phyloP scores from a whole-genome alignment of 2,329 filamentous ascomycete species.

The Aspergillus hortae region DNA sequence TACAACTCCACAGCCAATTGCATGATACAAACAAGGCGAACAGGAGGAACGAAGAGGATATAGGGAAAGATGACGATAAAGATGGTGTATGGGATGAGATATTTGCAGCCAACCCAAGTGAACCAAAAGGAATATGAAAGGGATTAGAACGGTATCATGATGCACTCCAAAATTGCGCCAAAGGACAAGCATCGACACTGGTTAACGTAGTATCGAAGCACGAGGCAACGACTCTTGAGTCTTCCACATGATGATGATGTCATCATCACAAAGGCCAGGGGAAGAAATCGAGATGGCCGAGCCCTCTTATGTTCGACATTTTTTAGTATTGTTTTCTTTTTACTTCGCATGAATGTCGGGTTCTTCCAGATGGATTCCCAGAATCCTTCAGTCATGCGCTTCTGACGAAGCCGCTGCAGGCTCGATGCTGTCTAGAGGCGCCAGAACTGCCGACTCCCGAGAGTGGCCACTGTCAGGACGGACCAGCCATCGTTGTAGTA shows the following conservation, averaged over 20 bases:
- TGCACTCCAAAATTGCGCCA: not conserved
- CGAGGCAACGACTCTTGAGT: too few relatives aligned
- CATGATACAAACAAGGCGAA: constrained; percentile 1
- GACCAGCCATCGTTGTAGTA: not conserved
- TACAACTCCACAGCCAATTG: constrained; percentile 20
- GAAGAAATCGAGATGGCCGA: too few relatives aligned
- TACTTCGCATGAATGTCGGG: too few relatives aligned
- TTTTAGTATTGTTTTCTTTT: too few relatives aligned
- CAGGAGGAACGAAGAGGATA: constrained; percentile 8
- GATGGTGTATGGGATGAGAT: not conserved
- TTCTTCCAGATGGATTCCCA: not conserved
- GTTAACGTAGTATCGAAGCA: too few relatives aligned
- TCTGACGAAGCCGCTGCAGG: not conserved
- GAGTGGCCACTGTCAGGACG: not conserved
- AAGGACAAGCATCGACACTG: not conserved
- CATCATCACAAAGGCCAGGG: too few relatives aligned
- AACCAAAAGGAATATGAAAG: constrained; percentile 1
- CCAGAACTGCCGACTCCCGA: not conserved
- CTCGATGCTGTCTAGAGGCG: not conserved
- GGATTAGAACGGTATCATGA: not conserved
- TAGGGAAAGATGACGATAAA: not conserved
- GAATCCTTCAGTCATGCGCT: not conserved
- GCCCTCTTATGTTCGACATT: too few relatives aligned
- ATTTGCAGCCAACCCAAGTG: not conserved
- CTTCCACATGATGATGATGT: too few relatives aligned